Conservation (phyloP, 257 asterid species). For the Solanum chiquidenum region DNA sequence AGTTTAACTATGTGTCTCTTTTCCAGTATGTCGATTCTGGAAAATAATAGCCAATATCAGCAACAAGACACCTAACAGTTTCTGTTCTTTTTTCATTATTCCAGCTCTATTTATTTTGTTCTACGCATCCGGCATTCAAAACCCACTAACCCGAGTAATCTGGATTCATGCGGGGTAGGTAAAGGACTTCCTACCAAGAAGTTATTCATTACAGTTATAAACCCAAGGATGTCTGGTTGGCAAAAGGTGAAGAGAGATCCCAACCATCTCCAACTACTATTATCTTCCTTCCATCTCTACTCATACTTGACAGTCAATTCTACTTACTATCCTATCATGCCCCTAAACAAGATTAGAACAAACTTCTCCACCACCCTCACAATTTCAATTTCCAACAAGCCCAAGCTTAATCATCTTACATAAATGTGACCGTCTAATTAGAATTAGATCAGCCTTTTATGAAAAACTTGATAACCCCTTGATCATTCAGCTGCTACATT, state of each 20-base stretch:
- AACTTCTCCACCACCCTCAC: not conserved
- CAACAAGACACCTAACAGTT: not conserved
- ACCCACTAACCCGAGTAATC: not conserved
- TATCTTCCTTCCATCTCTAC: not conserved
- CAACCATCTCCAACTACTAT: not conserved
- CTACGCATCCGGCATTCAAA: not conserved
- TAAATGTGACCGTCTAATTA: not conserved
- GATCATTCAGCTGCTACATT: not conserved
- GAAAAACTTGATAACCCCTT: not conserved
- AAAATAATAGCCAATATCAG: not conserved
- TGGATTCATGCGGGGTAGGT: not conserved
- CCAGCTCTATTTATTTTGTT: not conserved
- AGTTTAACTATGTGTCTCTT: not conserved
- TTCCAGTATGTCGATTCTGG: not conserved
- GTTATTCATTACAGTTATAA: not conserved
- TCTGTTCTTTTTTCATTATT: not conserved
- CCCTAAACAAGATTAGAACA: not conserved
- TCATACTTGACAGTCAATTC: not conserved
- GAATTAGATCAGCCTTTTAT: not conserved
- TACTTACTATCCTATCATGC: not conserved
- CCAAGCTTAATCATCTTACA: not conserved
- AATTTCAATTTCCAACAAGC: not conserved
- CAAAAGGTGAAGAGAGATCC: not conserved
- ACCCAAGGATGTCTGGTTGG: not conserved
- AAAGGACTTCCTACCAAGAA: not conserved